A percentile compares a stretch with the other conserved stretches of the same genome.
These are phyloP conservation scores for Melanogaster broomeanus DNA, from an alignment of 768 basidiomycete genomes.

Conservation along the genomic window DNA sequence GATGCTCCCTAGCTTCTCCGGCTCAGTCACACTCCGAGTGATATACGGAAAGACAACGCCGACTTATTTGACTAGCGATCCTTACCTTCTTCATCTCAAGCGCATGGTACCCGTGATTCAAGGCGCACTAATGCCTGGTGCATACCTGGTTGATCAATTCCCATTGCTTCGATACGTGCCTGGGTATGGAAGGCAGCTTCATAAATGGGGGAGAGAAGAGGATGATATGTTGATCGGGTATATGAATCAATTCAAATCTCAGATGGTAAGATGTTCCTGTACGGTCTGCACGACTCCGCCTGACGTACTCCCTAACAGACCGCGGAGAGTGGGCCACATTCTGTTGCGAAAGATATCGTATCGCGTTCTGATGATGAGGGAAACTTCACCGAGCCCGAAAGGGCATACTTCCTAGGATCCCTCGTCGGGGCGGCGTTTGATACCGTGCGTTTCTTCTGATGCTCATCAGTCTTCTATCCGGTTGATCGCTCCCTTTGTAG, in stretches of 20 bases:
- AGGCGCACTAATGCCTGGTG: slow-evolving; percentile 31
- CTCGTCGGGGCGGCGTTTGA: slow-evolving; percentile 67
- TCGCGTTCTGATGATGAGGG: slow-evolving; percentile 47
- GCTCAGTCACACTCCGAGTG: slow-evolving; percentile 26
- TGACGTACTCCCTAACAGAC: slow-evolving; percentile 4
- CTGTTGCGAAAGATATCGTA: slow-evolving; percentile 56
- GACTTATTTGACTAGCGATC: slow-evolving; percentile 14
- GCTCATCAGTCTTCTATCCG: neutral
- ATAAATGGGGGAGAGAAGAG: slow-evolving; percentile 55
- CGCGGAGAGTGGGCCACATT: slow-evolving; percentile 11
- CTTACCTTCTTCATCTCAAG: slow-evolving; percentile 28
- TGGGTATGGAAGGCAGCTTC: slow-evolving; percentile 58
- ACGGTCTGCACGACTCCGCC: neutral
- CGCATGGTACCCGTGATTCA: slow-evolving; percentile 31
- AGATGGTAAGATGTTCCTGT: slow-evolving; percentile 35
- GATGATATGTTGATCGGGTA: slow-evolving; percentile 49
- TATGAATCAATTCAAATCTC: slow-evolving; percentile 43
- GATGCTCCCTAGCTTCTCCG: slow-evolving; percentile 22
- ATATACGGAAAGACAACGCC: slow-evolving; percentile 30
- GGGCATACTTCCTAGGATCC: slow-evolving; percentile 58
- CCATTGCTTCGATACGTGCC: slow-evolving; percentile 51
- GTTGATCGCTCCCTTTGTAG: slow-evolving; percentile 8
- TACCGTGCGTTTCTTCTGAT: slow-evolving; percentile 32
- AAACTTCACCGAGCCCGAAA: slow-evolving; percentile 51
- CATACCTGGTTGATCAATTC: slow-evolving; percentile 36